Percentiles rank a stretch among this genome's conserved stretches.
These are phyloP conservation scores for Neophaeococcomyces mojaviensis DNA, from an alignment of 2,329 filamentous ascomycete genomes.

Conservation along the genomic window DNA sequence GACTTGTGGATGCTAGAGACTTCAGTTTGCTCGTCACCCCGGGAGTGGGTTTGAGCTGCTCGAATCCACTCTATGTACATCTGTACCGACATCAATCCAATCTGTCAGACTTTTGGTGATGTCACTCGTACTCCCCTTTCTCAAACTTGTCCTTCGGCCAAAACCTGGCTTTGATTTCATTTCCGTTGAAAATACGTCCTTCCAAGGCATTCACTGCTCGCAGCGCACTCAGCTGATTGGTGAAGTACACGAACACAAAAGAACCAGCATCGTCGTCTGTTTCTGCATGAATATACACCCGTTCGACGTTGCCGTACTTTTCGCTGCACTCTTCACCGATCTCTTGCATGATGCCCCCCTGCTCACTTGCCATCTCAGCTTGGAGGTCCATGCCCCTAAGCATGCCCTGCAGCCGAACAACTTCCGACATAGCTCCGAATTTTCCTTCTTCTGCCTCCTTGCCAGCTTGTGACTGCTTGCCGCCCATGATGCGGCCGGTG, in stretches of 20 bases:
- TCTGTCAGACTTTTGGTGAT: too few relatives aligned
- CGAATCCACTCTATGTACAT: too few relatives aligned
- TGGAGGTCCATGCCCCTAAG: conserved; percentile 75
- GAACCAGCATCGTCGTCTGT: conserved; percentile 38
- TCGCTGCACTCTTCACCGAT: conserved; percentile 90
- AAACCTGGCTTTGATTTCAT: conserved; percentile 72
- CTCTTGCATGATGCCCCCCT: conserved; percentile 71
- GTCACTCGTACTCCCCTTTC: conserved; percentile 46
- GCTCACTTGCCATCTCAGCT: conserved; percentile 61
- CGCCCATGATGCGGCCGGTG: conserved; percentile 74
- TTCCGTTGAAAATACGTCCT: conserved; percentile 81
- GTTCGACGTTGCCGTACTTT: conserved; percentile 79
- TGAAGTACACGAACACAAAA: conserved; percentile 90
- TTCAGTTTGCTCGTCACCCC: too few relatives aligned
- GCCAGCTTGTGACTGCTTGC: conserved; percentile 47
- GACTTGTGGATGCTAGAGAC: too few relatives aligned
- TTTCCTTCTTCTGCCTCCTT: conserved; percentile 43
- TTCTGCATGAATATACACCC: conserved; percentile 55
- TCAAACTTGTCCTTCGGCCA: conserved; percentile 81
- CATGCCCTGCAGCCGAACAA: conserved; percentile 78
- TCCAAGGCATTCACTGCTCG: conserved; percentile 84
- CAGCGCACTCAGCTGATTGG: conserved; percentile 72
- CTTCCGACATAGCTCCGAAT: conserved; percentile 69
- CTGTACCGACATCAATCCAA: too few relatives aligned
- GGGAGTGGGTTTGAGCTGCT: too few relatives aligned